Conservation (phyloP, 1,284 basidiomycete genomes). For the Omphalotus olearius region DNA sequence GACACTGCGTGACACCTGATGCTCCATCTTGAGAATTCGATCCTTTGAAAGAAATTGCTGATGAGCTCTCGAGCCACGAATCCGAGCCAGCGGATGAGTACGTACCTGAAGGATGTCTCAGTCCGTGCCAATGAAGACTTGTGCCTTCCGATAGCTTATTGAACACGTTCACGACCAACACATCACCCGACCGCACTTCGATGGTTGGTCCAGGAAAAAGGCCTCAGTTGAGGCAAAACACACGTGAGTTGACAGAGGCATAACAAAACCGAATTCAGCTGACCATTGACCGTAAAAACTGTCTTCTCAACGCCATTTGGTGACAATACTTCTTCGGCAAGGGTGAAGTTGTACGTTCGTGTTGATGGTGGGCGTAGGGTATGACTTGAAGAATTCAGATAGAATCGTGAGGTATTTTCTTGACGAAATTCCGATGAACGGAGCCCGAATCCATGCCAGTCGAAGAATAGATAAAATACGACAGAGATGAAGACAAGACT, state of each 20-base stretch:
- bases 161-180: constrained; percentile 10
- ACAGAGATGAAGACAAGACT: background rate
- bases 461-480: background rate
- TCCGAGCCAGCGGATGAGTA: background rate
- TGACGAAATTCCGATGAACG: background rate
- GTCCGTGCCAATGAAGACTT: constrained; percentile 10
- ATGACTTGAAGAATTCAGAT: constrained; percentile 1
- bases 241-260: background rate
- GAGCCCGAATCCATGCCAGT: background rate
- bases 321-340: constrained; percentile 1
- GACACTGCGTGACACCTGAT: constrained; percentile 6
- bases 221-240: background rate
- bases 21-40: constrained; percentile 9
- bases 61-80: background rate
- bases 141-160: constrained; percentile 4
- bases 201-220: constrained; percentile 9
- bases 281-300: constrained; percentile 11
- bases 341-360: constrained; percentile 3
- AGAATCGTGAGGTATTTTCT: constrained; percentile 3
- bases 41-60: background rate
- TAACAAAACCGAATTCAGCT: background rate
- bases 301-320: constrained; percentile 11
- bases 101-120: constrained; percentile 10
- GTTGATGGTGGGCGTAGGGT: background rate
- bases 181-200: constrained; percentile 8